Percentiles rank a stretch among this genome's conserved stretches.
These are phyloP conservation scores for Pichia cabralensis DNA, from an alignment of 805 yeast species.

Conservation along the genomic window DNA sequence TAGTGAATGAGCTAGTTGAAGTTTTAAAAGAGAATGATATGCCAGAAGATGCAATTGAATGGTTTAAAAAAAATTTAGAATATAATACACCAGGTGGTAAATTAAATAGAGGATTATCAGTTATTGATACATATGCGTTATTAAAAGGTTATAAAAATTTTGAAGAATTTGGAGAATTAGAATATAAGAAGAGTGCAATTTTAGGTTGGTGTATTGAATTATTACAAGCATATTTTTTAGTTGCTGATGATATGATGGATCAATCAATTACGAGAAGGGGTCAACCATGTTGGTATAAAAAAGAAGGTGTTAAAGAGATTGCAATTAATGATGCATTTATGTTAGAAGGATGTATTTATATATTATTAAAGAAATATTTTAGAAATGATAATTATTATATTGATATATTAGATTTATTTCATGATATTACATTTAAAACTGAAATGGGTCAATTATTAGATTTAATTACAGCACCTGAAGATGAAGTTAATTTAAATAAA, in stretches of 20 bases:
- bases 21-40: conserved; percentile 61
- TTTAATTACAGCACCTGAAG: conserved; percentile 95
- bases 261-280: conserved; percentile 94
- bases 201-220: conserved; percentile 95
- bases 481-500: conserved; percentile 77
- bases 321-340: conserved; percentile 97
- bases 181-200: conserved; percentile 76
- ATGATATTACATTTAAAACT: conserved; percentile 95
- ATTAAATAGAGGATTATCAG: conserved; percentile 91
- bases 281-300: conserved; percentile 95
- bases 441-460: conserved; percentile 95
- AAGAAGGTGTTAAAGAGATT: conserved; percentile 71
- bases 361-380: conserved; percentile 83
- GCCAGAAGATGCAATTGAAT: conserved; percentile 75
- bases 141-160: conserved; percentile 51
- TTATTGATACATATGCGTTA: conserved; percentile 82
- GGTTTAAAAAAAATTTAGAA: conserved; percentile 67
- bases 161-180: conserved; percentile 50
- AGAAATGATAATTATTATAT: conserved; percentile 72
- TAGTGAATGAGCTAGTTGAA: conserved; percentile 66
- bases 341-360: conserved; percentile 90
- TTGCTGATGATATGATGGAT: conserved; percentile 99
- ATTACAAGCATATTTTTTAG: conserved; percentile 91
- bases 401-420: conserved; percentile 87
- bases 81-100: conserved; percentile 97